Evolutionary conservation across 2,329 filamentous ascomycete species (phyloP).

Genomic region (Cladosporium austrohemisphaericum): DNA sequence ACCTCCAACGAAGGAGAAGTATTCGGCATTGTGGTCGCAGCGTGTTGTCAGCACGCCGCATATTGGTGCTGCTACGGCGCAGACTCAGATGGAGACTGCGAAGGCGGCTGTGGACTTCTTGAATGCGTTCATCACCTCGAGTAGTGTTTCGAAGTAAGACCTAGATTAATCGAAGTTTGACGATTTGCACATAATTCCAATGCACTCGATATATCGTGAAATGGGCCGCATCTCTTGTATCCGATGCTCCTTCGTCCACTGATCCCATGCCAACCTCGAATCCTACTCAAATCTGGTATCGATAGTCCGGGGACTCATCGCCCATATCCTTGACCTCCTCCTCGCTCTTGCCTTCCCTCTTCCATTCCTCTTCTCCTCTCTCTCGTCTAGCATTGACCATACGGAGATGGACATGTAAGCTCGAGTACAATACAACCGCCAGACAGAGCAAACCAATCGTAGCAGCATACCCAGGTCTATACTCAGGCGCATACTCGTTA

Average conservation of each 20-base stretch:
- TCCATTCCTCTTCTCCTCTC: constrained; percentile 38
- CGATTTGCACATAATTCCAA: no score
- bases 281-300: no score
- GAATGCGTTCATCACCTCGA: no score
- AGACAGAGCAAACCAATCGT: neutral
- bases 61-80: constrained; percentile 44
- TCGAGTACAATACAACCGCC: neutral
- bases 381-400: constrained; percentile 36
- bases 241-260: no score
- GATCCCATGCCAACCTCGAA: no score
- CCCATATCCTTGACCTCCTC: constrained; percentile 44
- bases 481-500: constrained; percentile 12
- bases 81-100: constrained; percentile 36
- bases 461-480: neutral
- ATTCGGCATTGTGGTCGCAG: constrained; percentile 25
- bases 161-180: no score
- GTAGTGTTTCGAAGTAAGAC: no score
- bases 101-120: constrained; percentile 34
- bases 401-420: constrained; percentile 37
- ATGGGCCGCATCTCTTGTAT: no score
- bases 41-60: constrained; percentile 42
- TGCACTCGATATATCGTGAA: no score
- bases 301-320: constrained; percentile 29
- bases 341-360: constrained; percentile 38
- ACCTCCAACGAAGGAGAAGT: constrained; percentile 27